Evolutionary conservation across 1,284 basidiomycete genomes (phyloP), one percentile per base, ranked within the genome.

Genomic region (Apiotrichum laibachii): DNA sequence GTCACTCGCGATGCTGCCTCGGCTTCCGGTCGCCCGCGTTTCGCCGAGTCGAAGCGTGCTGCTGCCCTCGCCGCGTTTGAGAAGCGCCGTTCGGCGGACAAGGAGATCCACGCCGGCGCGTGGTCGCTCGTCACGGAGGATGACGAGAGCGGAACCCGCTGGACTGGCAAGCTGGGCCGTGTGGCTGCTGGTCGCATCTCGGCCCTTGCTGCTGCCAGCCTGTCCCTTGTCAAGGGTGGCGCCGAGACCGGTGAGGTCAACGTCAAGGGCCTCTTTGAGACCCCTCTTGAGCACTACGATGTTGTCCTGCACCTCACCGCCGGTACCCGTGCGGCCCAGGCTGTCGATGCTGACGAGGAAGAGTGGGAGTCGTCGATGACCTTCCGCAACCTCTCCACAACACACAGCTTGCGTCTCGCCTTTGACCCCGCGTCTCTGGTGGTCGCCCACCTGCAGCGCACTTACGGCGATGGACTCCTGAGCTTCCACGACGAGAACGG

Each of bases 401-500:
- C 22, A 37, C 50, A 46, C 16, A 18, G 21, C 18, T 21, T 56
- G 16, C 62, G 62, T 4, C 50, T 63, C 39, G 56, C 39, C 16
- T 93, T 92, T 69, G 92, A 98, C 76, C 89, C 92, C 0, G 88
- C 85, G 0, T 77, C 77, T n/a, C 71, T 85, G 59, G 82, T 92
- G 43, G 85, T 88, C 62, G 70, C 81, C 35, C 88, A 92, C 66
- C 53, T 63, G 39, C 67, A 92, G 87, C 80, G 82, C n/a, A 77
- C 86, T 6, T 96, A 91, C 76, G 81, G 84, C 9, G 88, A 92
- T 67, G 87, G 87, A 0, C 83, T 90, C 65, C 83, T 89, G 55
- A 82, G 96, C 52, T 99, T 98, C 81, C 85, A 87, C 70, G 95
- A 99, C 69, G 79, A 82, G 0, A 82, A 87, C 40, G 96, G 96